These are phyloP conservation scores for Hansenula anomala DNA, from an alignment of 1,139 yeast species.

Conservation along the genomic window DNA sequence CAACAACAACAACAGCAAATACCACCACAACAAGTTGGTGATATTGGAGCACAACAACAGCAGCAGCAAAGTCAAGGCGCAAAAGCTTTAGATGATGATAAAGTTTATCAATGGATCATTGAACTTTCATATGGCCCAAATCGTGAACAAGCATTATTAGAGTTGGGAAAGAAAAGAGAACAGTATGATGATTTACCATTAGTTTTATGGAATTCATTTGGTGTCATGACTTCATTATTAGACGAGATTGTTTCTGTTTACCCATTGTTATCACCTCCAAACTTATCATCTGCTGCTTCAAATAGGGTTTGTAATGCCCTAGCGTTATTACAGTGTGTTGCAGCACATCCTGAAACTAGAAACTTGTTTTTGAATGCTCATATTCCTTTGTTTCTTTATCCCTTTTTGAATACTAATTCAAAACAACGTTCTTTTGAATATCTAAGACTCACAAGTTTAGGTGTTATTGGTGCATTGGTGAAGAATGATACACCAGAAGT, in stretches of 20 bases:
- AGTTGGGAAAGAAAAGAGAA: constrained; percentile 89
- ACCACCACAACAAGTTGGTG: constrained; percentile 3
- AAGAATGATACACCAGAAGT: constrained; percentile 96
- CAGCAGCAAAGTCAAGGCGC: constrained; percentile 16
- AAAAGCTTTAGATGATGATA: constrained; percentile 76
- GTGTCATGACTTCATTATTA: constrained; percentile 87
- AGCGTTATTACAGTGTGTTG: constrained; percentile 93
- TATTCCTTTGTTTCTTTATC: constrained; percentile 86
- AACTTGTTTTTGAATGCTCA: constrained; percentile 83
- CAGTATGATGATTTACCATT: constrained; percentile 91
- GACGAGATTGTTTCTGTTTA: constrained; percentile 90
- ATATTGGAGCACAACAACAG: constrained; percentile 1
- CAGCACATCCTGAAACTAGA: constrained; percentile 89
- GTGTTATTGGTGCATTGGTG: constrained; percentile 95
- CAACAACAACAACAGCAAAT: constrained; percentile 10
- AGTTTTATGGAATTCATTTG: constrained; percentile 93
- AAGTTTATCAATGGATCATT: constrained; percentile 85
- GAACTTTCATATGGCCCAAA: constrained; percentile 88
- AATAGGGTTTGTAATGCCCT: constrained; percentile 94
- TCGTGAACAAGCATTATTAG: constrained; percentile 87
- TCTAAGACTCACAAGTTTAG: constrained; percentile 84
- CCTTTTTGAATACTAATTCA: constrained; percentile 87
- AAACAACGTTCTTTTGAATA: constrained; percentile 93
- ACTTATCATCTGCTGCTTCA: constrained; percentile 78
- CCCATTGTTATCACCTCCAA: constrained; percentile 85